Percentiles rank a stretch among this genome's conserved stretches.
phyloP scores from a whole-genome alignment of 2,329 filamentous ascomycete genomes.

The Fusarium globosum region DNA sequence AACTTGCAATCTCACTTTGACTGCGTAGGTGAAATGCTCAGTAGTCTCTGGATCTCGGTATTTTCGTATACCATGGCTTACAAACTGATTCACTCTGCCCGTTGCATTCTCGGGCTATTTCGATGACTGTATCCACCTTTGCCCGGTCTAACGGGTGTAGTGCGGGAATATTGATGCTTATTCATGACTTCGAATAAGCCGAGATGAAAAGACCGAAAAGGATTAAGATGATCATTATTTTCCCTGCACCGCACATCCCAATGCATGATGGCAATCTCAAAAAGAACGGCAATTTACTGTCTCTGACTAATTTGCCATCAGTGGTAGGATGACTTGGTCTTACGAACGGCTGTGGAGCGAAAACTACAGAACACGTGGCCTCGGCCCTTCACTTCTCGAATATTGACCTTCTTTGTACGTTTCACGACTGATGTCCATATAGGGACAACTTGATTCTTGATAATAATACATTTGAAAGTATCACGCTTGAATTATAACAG shows the following conservation, averaged over 20 bases:
- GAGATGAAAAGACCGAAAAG: neutral
- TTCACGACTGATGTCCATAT: too few species aligned
- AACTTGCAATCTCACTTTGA: fast-evolving
- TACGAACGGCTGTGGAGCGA: fast-evolving
- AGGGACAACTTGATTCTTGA: too few species aligned
- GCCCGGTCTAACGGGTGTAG: neutral
- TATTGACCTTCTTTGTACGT: too few species aligned
- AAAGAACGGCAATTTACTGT: fast-evolving
- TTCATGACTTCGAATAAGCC: neutral
- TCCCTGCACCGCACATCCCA: fast-evolving
- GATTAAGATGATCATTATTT: fast-evolving
- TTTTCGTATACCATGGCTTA: fast-evolving
- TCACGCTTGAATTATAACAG: too few species aligned
- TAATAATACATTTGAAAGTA: too few species aligned
- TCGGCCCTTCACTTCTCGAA: too few species aligned
- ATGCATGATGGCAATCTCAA: too few species aligned
- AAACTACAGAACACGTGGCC: too few species aligned
- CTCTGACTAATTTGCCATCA: fast-evolving
- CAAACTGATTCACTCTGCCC: fast-evolving
- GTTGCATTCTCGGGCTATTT: neutral
- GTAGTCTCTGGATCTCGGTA: neutral
- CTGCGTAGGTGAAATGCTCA: fast-evolving
- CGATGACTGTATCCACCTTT: fast-evolving
- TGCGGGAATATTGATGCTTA: fast-evolving
- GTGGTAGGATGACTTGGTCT: neutral